Percentiles rank a stretch among this genome's conserved stretches.
Evolutionary conservation across 208 protist genomes (phyloP).

Genomic region (Wallacemonas sp.): DNA sequence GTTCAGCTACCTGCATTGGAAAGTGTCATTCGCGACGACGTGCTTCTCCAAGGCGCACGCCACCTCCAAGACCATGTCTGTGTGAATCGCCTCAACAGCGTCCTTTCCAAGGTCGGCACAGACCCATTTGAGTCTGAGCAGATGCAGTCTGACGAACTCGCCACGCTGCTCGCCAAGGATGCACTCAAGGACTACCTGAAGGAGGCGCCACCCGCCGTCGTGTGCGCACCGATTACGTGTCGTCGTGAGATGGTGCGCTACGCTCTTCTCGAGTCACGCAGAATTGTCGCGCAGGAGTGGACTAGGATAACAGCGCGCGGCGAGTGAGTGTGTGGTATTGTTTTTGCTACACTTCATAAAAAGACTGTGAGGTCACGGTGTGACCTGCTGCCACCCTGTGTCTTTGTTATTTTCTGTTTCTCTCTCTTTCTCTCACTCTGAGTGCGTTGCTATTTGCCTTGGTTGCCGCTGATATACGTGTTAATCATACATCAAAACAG

Average conservation of each 20-base stretch:
- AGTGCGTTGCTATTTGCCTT: neutral
- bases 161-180: constrained; percentile 72
- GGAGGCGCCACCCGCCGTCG: constrained; percentile 55
- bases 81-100: constrained; percentile 78
- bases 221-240: constrained; percentile 55
- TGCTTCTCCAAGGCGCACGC: constrained; percentile 34
- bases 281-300: constrained; percentile 61
- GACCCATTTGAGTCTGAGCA: constrained; percentile 71
- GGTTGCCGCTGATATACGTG: neutral
- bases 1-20: constrained; percentile 71
- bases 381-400: too few species aligned
- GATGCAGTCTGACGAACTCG: constrained; percentile 61
- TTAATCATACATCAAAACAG: too few species aligned
- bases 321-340: too few species aligned
- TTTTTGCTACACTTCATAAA: too few species aligned
- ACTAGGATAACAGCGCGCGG: too few species aligned
- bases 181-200: constrained; percentile 87
- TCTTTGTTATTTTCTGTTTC: neutral
- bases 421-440: neutral
- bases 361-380: too few species aligned
- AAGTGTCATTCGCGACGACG: constrained; percentile 64
- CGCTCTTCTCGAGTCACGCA: constrained; percentile 58
- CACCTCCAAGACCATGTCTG: constrained; percentile 71
- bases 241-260: constrained; percentile 72
- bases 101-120: constrained; percentile 82